Conservation (phyloP, 306 rosid species). For the Purshia tridentata region DNA sequence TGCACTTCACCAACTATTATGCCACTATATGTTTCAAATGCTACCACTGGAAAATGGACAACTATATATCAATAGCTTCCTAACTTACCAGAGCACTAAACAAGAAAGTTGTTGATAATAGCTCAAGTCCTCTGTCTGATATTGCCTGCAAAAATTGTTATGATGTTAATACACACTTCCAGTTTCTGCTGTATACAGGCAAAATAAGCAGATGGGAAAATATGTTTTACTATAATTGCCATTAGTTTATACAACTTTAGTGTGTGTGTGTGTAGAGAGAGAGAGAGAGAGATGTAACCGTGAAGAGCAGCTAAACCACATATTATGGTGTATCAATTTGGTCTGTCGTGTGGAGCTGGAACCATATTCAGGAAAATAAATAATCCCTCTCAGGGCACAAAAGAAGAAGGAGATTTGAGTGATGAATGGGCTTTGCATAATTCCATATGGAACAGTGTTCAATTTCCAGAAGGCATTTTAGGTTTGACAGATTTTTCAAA, state of each 20-base stretch:
- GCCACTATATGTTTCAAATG: background rate
- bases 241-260: background rate
- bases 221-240: background rate
- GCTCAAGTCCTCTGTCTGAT: constrained; percentile 82
- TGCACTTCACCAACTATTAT: background rate
- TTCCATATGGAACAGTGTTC: background rate
- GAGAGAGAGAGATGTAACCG: constrained; percentile 1
- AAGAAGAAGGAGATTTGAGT: background rate
- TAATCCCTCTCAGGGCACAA: background rate
- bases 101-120: constrained; percentile 74
- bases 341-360: background rate
- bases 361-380: background rate
- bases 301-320: background rate
- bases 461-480: background rate
- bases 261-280: background rate
- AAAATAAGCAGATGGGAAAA: background rate
- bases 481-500: background rate
- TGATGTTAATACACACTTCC: background rate
- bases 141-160: constrained; percentile 41
- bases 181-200: background rate
- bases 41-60: constrained; percentile 1
- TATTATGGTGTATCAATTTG: background rate
- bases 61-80: constrained; percentile 14
- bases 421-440: background rate
- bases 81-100: constrained; percentile 75